These are phyloP conservation scores for Sclerotinia spermophila DNA, from an alignment of 2,329 filamentous ascomycete species.

Conservation along the genomic window DNA sequence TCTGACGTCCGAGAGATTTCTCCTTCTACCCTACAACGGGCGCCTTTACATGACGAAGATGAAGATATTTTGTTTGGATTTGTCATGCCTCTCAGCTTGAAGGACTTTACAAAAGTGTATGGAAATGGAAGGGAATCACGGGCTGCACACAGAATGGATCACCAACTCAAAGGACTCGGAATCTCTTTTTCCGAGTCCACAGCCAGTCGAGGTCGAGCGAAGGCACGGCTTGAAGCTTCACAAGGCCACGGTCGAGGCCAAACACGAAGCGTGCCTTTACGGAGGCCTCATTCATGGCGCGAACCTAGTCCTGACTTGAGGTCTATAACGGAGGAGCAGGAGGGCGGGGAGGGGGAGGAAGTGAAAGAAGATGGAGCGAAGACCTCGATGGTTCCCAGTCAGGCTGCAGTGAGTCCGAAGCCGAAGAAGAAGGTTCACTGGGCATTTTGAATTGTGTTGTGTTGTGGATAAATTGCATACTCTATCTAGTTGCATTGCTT, in stretches of 20 bases:
- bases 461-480: conserved; percentile 20
- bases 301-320: conserved; percentile 36
- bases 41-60: conserved; percentile 24
- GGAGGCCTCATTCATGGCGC: conserved; percentile 34
- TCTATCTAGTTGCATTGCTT: conserved; percentile 23
- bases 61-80: conserved; percentile 27
- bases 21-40: conserved; percentile 32
- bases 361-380: background rate
- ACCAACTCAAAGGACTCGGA: conserved; percentile 29
- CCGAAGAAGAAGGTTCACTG: conserved; percentile 37
- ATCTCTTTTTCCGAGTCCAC: conserved; percentile 27
- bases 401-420: conserved; percentile 24
- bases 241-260: conserved; percentile 28
- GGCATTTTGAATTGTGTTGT: conserved; percentile 27
- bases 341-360: conserved; percentile 27
- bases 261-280: conserved; percentile 29
- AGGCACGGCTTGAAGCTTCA: conserved; percentile 24
- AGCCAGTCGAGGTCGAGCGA: conserved; percentile 30
- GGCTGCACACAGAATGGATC: conserved; percentile 19
- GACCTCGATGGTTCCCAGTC: conserved; percentile 15
- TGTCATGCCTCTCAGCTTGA: conserved; percentile 32
- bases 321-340: conserved; percentile 34
- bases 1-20: conserved; percentile 34
- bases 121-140: conserved; percentile 26
- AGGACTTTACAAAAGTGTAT: conserved; percentile 30